Evolutionary conservation across 352 stramenopile genomes (phyloP).

Genomic region (Aphanomyces cochlioides): DNA sequence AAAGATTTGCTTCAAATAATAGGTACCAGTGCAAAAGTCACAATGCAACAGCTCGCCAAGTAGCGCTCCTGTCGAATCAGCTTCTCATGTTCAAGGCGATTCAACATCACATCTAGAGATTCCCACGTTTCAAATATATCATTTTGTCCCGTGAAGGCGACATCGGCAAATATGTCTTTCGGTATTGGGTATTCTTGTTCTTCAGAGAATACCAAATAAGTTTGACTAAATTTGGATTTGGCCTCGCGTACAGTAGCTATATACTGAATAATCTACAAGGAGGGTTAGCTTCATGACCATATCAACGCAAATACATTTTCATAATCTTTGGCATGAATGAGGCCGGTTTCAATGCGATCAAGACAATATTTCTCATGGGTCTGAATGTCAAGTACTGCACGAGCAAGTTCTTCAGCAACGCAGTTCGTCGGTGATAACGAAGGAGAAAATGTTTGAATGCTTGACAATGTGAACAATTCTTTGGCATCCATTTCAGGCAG

Average conservation of each 20-base stretch:
- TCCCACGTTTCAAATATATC: background rate
- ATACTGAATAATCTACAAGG: too few species aligned
- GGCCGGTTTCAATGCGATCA: slow-evolving; percentile 1
- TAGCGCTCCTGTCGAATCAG: too few species aligned
- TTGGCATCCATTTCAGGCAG: background rate
- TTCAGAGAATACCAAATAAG: background rate
- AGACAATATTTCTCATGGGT: background rate
- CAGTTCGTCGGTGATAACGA: background rate
- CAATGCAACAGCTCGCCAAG: too few species aligned
- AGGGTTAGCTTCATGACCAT: too few species aligned
- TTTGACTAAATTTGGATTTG: background rate
- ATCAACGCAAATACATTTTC: background rate
- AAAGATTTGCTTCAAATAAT: too few species aligned
- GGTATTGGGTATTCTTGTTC: background rate
- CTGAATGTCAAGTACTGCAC: background rate
- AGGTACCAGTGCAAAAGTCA: too few species aligned
- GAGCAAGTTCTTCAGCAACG: background rate
- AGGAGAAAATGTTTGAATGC: background rate
- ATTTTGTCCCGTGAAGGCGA: background rate
- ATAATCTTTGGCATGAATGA: slow-evolving; percentile 5
- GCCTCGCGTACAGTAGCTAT: background rate
- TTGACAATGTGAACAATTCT: background rate
- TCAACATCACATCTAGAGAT: background rate
- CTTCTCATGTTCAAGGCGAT: background rate
- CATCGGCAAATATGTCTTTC: background rate